Conservation (phyloP, 2,329 filamentous ascomycete species). For the Aspergillus novoparasiticus region DNA sequence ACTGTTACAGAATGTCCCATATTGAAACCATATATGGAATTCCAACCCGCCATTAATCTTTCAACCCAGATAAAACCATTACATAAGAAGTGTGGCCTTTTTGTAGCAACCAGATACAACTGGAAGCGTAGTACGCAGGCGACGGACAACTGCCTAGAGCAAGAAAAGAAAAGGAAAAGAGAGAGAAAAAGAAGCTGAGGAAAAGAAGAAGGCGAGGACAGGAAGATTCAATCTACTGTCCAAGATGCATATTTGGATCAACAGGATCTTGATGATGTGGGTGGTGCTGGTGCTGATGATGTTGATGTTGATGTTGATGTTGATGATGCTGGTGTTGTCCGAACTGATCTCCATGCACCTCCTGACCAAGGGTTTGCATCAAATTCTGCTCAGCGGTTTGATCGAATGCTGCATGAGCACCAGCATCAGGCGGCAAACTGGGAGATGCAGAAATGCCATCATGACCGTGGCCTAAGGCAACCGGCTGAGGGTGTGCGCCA, state of each 20-base stretch:
- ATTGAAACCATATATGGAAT: background rate
- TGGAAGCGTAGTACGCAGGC: background rate
- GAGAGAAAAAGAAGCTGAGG: background rate
- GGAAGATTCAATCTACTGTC: constrained; percentile 24
- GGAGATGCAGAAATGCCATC: constrained; percentile 44
- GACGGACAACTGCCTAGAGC: background rate
- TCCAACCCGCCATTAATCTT: background rate
- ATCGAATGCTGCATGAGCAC: constrained; percentile 36
- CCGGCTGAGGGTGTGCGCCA: constrained; percentile 41
- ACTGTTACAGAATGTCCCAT: constrained; percentile 1
- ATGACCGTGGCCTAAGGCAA: constrained; percentile 31
- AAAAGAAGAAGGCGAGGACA: background rate
- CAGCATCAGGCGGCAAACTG: constrained; percentile 35
- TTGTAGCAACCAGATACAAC: background rate
- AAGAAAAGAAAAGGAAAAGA: background rate
- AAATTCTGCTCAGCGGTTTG: constrained; percentile 46
- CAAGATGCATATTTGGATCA: constrained; percentile 40
- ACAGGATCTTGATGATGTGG: constrained; percentile 33
- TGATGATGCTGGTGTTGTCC: constrained; percentile 36
- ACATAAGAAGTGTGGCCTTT: background rate
- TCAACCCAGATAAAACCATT: background rate
- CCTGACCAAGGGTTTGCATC: constrained; percentile 48
- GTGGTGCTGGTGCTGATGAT: constrained; percentile 21
- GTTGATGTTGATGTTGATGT: constrained; percentile 35
- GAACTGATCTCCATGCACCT: constrained; percentile 43